Evolutionary conservation across 1,284 basidiomycete species (phyloP).

Genomic region (Xanthoconium separans): DNA sequence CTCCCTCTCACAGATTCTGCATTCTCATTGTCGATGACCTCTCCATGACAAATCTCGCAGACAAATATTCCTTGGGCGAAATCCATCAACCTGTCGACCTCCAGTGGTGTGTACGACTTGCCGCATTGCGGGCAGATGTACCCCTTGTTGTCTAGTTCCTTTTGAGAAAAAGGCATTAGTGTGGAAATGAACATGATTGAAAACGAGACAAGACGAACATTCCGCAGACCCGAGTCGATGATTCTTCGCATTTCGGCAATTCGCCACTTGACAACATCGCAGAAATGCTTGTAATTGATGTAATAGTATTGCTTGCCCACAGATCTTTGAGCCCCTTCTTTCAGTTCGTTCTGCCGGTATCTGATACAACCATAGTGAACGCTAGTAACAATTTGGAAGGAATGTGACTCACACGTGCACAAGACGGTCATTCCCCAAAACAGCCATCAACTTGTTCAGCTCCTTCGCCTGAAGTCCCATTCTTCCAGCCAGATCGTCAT

Average conservation of each 20-base stretch:
- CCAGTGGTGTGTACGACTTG: conserved; percentile 82
- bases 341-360: conserved; percentile 83
- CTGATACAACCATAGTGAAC: conserved; percentile 39
- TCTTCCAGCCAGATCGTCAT: conserved; percentile 86
- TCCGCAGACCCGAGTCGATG: conserved; percentile 76
- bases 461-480: conserved; percentile 93
- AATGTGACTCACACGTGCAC: conserved; percentile 70
- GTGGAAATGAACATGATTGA: not conserved
- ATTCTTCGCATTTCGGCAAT: conserved; percentile 83
- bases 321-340: conserved; percentile 47
- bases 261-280: conserved; percentile 97
- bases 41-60: conserved; percentile 78
- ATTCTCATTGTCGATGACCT: conserved; percentile 91
- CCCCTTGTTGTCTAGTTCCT: conserved; percentile 95
- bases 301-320: conserved; percentile 87
- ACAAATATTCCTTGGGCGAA: conserved; percentile 59
- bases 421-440: conserved; percentile 82
- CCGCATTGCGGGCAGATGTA: conserved; percentile 93
- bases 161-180: conserved; percentile 11
- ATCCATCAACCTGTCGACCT: conserved; percentile 83
- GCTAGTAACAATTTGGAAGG: not conserved
- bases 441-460: conserved; percentile 88
- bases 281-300: conserved; percentile 93
- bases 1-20: conserved; percentile 80
- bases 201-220: conserved; percentile 47